These are phyloP conservation scores for Haberlea rhodopensis DNA, from an alignment of 257 asterid genomes.

Conservation along the genomic window DNA sequence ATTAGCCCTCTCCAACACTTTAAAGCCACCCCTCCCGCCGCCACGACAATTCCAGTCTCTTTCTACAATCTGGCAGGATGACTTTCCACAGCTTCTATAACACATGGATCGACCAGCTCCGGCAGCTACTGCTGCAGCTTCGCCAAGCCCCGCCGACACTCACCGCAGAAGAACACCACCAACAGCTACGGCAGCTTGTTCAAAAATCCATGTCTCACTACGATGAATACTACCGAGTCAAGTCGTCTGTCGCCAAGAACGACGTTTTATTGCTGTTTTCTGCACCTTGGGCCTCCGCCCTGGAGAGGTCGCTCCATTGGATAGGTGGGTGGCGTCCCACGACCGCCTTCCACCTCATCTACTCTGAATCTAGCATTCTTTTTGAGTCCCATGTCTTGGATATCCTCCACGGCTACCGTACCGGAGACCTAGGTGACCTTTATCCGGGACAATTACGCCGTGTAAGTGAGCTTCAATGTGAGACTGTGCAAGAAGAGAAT, in stretches of 20 bases:
- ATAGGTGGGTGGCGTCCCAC: slow-evolving; percentile 92
- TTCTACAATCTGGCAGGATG: too few relatives aligned
- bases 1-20: not conserved
- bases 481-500: slow-evolving; percentile 63
- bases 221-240: slow-evolving; percentile 51
- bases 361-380: slow-evolving; percentile 71
- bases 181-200: slow-evolving; percentile 38
- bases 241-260: slow-evolving; percentile 36
- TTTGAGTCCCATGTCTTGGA: slow-evolving; percentile 74
- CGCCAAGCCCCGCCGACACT: slow-evolving; percentile 36
- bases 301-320: slow-evolving; percentile 78
- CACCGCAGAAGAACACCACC: slow-evolving; percentile 35
- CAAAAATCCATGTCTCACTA: slow-evolving; percentile 45
- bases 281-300: slow-evolving; percentile 60
- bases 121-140: slow-evolving; percentile 41
- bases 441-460: slow-evolving; percentile 66
- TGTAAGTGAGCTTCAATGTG: slow-evolving; percentile 78
- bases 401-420: slow-evolving; percentile 55
- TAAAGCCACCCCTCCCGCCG: slow-evolving; percentile 6
- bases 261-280: slow-evolving; percentile 50
- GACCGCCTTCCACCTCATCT: slow-evolving; percentile 72
- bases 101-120: slow-evolving; percentile 58
- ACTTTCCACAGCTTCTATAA: slow-evolving; percentile 47
- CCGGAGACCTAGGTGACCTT: slow-evolving; percentile 79
- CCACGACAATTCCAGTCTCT: not conserved